These are phyloP conservation scores for Quercus gilva DNA, from an alignment of 306 rosid species.

Conservation along the genomic window DNA sequence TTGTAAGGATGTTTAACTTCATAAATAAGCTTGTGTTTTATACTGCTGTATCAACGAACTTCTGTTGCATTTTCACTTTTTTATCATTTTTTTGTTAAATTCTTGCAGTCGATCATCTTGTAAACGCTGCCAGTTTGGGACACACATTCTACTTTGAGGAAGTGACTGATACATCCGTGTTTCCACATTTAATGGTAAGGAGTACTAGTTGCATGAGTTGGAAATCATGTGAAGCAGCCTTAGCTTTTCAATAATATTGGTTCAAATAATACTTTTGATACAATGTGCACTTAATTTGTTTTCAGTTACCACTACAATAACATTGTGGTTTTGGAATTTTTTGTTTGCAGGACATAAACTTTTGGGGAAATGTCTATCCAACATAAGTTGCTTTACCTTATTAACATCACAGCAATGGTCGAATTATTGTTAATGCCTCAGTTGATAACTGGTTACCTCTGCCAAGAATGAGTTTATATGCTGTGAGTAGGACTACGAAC, in stretches of 20 bases:
- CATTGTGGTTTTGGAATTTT: not conserved
- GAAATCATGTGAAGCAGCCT: not conserved
- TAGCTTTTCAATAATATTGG: not conserved
- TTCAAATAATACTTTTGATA: not conserved
- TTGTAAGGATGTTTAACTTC: too few species aligned
- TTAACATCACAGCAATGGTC: slow-evolving; percentile 68
- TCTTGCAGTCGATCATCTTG: slow-evolving; percentile 82
- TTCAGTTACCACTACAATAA: not conserved
- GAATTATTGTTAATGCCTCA: slow-evolving; percentile 66
- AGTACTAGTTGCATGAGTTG: not conserved
- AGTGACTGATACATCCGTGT: slow-evolving; percentile 69
- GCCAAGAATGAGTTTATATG: slow-evolving; percentile 87
- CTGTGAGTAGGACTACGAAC: slow-evolving; percentile 44
- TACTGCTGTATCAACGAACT: not conserved
- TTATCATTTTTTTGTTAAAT: not conserved
- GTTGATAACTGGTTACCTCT: slow-evolving; percentile 85
- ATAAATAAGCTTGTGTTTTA: not conserved
- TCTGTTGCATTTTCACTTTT: not conserved
- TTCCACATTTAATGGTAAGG: slow-evolving; percentile 74
- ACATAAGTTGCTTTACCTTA: slow-evolving; percentile 80
- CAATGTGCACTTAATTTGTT: not conserved
- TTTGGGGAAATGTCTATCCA: slow-evolving; percentile 92
- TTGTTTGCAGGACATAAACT: slow-evolving; percentile 63
- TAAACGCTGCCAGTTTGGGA: slow-evolving; percentile 83
- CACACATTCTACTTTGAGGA: slow-evolving; percentile 89